Evolutionary conservation across 129 eudicot species (phyloP), one percentile per base, ranked within the genome.

Genomic region (Artemisia tridentata): DNA sequence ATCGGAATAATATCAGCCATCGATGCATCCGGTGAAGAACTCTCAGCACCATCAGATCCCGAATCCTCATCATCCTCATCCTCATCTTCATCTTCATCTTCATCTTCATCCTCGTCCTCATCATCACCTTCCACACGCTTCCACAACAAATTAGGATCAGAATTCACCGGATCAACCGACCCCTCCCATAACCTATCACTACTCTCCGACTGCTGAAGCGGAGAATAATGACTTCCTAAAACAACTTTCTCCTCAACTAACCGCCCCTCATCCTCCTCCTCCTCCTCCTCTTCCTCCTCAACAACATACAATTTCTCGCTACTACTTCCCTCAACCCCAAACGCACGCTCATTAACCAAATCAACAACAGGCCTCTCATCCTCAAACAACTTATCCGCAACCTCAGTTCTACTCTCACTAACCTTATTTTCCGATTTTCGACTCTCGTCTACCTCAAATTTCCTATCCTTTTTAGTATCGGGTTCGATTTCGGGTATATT

Each of bases 21-120:
- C 18, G 97, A 95, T 6, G 99, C 97, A 77, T 88, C 99, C 0
- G 97, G 97, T 70, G 99, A 90, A 7, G 99, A 95, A 69, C 99
- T 87, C 82, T 95, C 99, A 17, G 86, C 89, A 55, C 86, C 68
- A 75, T 87, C 96, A n/a, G 99, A 95, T 43, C 69, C 96, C 16
- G 85, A 83, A 56, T 90, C 96, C 1, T 70, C 64, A 48, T 11
- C 84, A 15, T 78, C 81, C 17, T 82, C 84, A 7, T 64, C 31
- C 0, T 27, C 31, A 27, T 27, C 31, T 5, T 48, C 80, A 3
- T 59, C 86, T 2, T 78, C 84, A 18, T 76, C 86, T 7, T 72
- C 81, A 2, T 70, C 74, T 1, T 34, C 74, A 0, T 52, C 73
- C 2, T 68, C 73, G 0, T 16, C 73, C 6, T 69, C 80, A 51